Evolutionary conservation across 208 protist genomes (phyloP).

Genomic region (Crithidia expoeki): DNA sequence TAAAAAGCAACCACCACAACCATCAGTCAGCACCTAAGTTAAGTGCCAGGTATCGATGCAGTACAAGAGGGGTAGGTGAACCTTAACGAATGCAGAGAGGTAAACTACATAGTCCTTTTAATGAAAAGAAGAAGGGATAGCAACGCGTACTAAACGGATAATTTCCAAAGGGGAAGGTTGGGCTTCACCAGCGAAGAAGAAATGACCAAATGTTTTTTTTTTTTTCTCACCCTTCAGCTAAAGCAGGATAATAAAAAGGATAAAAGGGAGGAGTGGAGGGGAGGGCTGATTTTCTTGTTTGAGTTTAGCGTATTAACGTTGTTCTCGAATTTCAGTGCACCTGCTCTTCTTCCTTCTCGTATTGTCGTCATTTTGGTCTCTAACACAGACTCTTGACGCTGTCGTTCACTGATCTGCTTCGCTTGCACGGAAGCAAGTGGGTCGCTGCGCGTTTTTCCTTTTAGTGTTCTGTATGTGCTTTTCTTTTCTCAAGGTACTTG

Average conservation of each 20-base stretch:
- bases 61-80: not conserved
- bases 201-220: not conserved
- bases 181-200: not conserved
- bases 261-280: not conserved
- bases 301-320: not conserved
- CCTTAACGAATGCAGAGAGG: constrained; percentile 13
- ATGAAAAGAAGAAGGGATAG: not conserved
- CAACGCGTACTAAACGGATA: not conserved
- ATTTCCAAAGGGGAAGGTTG: not conserved
- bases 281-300: not conserved
- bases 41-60: not conserved
- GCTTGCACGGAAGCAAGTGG: too few species aligned
- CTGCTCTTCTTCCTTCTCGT: not conserved
- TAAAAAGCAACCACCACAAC: not conserved
- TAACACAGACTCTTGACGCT: too few species aligned
- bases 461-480: too few species aligned
- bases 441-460: too few species aligned
- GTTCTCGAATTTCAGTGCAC: not conserved
- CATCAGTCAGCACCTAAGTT: not conserved
- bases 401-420: too few species aligned
- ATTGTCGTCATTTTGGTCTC: not conserved
- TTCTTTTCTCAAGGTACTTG: too few species aligned
- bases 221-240: not conserved
- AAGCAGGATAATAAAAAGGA: too few species aligned
- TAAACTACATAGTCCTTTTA: constrained; percentile 24